These are phyloP conservation scores for Pythium phragmiticola DNA, from an alignment of 352 stramenopile species.

Conservation along the genomic window DNA sequence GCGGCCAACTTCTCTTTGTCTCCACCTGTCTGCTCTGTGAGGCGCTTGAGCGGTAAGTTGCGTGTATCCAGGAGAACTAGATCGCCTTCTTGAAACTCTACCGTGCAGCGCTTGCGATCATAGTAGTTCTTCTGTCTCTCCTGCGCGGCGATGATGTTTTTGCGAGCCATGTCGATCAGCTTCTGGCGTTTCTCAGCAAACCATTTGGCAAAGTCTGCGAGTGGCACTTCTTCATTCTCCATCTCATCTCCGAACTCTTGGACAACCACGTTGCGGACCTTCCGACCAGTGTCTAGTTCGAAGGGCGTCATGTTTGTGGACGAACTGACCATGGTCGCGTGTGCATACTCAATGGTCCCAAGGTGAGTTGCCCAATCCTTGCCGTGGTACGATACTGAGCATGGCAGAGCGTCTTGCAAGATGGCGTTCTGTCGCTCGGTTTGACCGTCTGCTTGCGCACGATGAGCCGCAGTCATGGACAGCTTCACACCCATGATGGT, in stretches of 20 bases:
- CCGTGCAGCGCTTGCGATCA: constrained; percentile 3
- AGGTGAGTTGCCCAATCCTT: constrained; percentile 25
- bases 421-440: constrained; percentile 20
- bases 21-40: neutral
- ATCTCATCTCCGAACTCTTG: neutral
- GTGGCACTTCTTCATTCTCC: neutral
- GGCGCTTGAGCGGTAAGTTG: constrained; percentile 19
- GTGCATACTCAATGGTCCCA: constrained; percentile 27
- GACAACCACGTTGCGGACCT: neutral
- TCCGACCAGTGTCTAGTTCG: constrained; percentile 27
- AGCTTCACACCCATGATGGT: constrained; percentile 19
- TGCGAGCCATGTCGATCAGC: constrained; percentile 4
- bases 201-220: constrained; percentile 1
- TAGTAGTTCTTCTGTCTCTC: constrained; percentile 25
- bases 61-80: constrained; percentile 13
- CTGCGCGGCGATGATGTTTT: constrained; percentile 5
- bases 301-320: constrained; percentile 26
- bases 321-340: constrained; percentile 19
- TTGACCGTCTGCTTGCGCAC: constrained; percentile 25
- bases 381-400: constrained; percentile 23
- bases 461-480: constrained; percentile 15
- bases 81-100: constrained; percentile 11
- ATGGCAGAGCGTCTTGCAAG: constrained; percentile 24
- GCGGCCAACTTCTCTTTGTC: constrained; percentile 19
- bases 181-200: constrained; percentile 16